Percentiles rank a stretch among this genome's conserved stretches.
These are phyloP conservation scores for Acer saccharum DNA, from an alignment of 345 rosid species.

Conservation along the genomic window DNA sequence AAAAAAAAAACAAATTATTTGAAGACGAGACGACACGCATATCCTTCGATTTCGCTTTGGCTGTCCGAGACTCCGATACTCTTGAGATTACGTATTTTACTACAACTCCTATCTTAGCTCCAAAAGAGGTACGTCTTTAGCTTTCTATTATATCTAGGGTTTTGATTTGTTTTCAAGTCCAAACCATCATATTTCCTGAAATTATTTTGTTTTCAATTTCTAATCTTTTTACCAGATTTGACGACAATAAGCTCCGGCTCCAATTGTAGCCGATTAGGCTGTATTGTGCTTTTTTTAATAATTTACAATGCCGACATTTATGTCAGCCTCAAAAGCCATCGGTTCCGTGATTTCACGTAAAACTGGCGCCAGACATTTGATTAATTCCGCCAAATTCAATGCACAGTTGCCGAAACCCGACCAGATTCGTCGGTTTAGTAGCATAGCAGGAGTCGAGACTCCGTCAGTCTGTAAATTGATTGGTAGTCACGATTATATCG, in stretches of 20 bases:
- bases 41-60: neutral
- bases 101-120: neutral
- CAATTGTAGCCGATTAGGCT: neutral
- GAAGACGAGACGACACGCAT: neutral
- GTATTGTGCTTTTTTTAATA: neutral
- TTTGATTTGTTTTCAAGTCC: neutral
- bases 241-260: neutral
- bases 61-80: neutral
- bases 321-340: slow-evolving; percentile 48
- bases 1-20: neutral
- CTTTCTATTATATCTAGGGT: neutral
- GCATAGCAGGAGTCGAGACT: slow-evolving; percentile 40
- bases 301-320: slow-evolving; percentile 62
- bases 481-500: slow-evolving; percentile 21
- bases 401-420: slow-evolving; percentile 22
- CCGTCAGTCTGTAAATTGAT: slow-evolving; percentile 25
- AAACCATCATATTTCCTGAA: neutral
- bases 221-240: neutral
- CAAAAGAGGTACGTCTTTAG: neutral
- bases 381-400: slow-evolving; percentile 27
- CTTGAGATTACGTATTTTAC: neutral
- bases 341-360: slow-evolving; percentile 39
- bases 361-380: slow-evolving; percentile 31
- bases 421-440: slow-evolving; percentile 43
- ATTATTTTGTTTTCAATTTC: neutral